These are phyloP conservation scores for Fusarium lateritium DNA, from an alignment of 2,329 filamentous ascomycete genomes.

Conservation along the genomic window DNA sequence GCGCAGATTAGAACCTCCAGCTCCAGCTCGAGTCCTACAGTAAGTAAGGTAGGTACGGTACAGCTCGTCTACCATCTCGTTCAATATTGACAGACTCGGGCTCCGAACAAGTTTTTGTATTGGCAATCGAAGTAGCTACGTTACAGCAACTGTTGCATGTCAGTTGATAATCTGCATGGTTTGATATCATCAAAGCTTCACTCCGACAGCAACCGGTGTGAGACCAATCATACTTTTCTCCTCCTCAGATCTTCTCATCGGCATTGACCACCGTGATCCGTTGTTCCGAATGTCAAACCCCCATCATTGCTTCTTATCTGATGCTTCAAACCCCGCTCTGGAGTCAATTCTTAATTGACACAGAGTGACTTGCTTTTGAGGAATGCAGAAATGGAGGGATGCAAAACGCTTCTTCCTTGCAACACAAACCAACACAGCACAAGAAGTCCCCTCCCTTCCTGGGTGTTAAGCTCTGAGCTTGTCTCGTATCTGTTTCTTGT, in stretches of 20 bases:
- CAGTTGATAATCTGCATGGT: background rate
- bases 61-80: background rate
- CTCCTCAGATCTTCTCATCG: background rate
- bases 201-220: background rate
- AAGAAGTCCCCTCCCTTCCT: background rate
- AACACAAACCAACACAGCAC: background rate
- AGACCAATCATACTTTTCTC: background rate
- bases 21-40: background rate
- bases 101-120: background rate
- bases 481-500: slow-evolving; percentile 21
- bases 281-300: slow-evolving; percentile 21
- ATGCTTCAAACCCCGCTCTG: slow-evolving; percentile 26
- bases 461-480: slow-evolving; percentile 7
- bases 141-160: too few species aligned
- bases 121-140: too few species aligned
- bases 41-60: too few species aligned
- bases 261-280: slow-evolving; percentile 7
- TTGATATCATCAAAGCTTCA: background rate
- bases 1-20: slow-evolving; percentile 1
- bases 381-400: slow-evolving; percentile 32
- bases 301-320: slow-evolving; percentile 31
- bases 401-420: slow-evolving; percentile 1
- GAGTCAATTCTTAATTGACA: slow-evolving; percentile 6
- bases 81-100: background rate
- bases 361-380: slow-evolving; percentile 1